Conservation (phyloP, 306 rosid genomes). For the Benincasa hispida region DNA sequence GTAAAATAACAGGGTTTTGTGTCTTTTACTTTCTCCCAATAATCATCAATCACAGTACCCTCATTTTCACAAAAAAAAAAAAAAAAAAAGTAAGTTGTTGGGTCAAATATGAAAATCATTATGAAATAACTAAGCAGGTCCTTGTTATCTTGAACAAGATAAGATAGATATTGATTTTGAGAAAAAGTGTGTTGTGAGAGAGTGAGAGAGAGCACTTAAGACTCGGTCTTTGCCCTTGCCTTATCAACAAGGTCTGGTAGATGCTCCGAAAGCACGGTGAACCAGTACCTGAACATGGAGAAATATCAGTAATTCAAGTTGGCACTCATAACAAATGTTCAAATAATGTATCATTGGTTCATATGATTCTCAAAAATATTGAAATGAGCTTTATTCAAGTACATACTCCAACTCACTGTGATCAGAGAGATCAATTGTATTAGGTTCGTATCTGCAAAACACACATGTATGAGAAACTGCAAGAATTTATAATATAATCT, state of each 20-base stretch:
- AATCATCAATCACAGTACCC: background rate
- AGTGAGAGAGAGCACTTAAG: background rate
- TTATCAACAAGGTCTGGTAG: constrained; percentile 88
- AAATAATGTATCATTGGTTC: background rate
- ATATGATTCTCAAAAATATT: background rate
- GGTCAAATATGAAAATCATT: background rate
- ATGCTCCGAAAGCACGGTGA: constrained; percentile 72
- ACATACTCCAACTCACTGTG: constrained; percentile 82
- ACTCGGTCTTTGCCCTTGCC: constrained; percentile 27
- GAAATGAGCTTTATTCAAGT: background rate
- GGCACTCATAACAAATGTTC: background rate
- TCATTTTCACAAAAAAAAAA: background rate
- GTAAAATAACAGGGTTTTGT: background rate
- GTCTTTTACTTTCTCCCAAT: background rate
- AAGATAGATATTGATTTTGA: background rate
- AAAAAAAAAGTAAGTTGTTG: too few relatives aligned
- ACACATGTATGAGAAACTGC: constrained; percentile 8
- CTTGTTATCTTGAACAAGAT: background rate
- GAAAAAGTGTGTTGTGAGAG: background rate
- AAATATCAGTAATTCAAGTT: background rate
- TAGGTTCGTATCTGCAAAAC: constrained; percentile 79
- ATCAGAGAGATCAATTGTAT: constrained; percentile 88
- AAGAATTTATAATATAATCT: background rate
- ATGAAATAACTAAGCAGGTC: background rate
- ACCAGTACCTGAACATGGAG: constrained; percentile 71